phyloP scores from a whole-genome alignment of 73 alveolate species.

The Tetrahymena malaccensis region DNA sequence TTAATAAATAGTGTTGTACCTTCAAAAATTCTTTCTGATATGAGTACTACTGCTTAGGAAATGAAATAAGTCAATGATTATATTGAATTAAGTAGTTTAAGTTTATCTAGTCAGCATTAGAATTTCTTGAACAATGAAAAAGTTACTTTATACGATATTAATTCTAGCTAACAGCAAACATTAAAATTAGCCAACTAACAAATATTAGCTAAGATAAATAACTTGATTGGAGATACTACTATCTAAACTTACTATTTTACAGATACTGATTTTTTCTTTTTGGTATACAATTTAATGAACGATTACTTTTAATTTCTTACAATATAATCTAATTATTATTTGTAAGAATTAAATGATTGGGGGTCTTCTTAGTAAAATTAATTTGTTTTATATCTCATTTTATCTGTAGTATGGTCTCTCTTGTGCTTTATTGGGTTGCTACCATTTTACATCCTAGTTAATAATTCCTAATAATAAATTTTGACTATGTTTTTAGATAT shows the following conservation, averaged over 20 bases:
- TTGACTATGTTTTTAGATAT: background rate
- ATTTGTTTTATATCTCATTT: background rate
- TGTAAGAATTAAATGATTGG: background rate
- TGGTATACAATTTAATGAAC: background rate
- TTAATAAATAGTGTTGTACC: background rate
- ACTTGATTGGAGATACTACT: background rate
- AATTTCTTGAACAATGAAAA: background rate
- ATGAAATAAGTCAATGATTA: background rate
- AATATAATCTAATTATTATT: background rate
- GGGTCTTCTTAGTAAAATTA: background rate
- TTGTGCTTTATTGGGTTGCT: background rate
- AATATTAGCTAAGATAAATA: background rate
- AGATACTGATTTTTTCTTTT: background rate
- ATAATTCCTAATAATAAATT: background rate
- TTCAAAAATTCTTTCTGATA: background rate
- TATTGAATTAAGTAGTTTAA: background rate
- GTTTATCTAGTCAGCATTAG: background rate
- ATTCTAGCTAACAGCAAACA: background rate
- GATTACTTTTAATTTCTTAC: background rate
- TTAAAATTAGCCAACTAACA: background rate
- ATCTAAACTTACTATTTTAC: background rate
- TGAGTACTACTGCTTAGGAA: background rate
- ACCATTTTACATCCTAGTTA: background rate
- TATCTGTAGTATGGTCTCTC: background rate
- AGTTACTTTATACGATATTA: background rate